Percentiles rank a stretch among this genome's conserved stretches.
Evolutionary conservation across 2,329 filamentous ascomycete species (phyloP).

Genomic region (Ambrosiella beaveri): DNA sequence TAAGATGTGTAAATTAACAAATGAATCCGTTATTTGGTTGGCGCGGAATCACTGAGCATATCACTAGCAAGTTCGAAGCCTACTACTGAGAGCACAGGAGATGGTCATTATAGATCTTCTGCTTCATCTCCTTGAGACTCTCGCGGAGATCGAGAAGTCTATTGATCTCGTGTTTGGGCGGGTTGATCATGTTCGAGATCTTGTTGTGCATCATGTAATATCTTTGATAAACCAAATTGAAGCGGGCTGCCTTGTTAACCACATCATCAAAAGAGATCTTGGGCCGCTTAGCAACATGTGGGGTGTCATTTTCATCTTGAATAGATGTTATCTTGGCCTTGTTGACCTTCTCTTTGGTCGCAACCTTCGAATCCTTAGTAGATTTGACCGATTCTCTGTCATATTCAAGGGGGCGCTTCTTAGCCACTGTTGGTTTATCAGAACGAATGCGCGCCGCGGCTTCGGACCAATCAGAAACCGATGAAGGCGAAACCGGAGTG

Average conservation of each 20-base stretch:
- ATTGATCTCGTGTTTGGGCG: conserved; percentile 32
- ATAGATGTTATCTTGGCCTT: conserved; percentile 14
- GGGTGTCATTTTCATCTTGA: conserved; percentile 14
- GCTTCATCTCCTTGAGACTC: conserved; percentile 38
- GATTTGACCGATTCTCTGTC: conserved; percentile 2
- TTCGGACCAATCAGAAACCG: conserved; percentile 7
- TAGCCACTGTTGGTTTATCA: conserved; percentile 19
- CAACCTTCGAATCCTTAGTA: not conserved
- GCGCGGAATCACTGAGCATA: conserved; percentile 7
- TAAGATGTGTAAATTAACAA: not conserved
- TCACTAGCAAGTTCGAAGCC: not conserved
- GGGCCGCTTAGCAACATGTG: conserved; percentile 18
- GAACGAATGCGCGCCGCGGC: not conserved
- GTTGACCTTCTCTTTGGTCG: conserved; percentile 10
- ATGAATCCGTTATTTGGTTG: not conserved
- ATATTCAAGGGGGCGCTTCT: conserved; percentile 15
- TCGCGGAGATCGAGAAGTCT: conserved; percentile 37
- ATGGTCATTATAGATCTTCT: conserved; percentile 35
- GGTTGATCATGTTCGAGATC: conserved; percentile 32
- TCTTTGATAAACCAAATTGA: conserved; percentile 37
- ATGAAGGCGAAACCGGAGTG: conserved; percentile 5
- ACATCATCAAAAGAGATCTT: conserved; percentile 22
- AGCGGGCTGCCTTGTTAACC: conserved; percentile 35
- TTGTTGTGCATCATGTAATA: conserved; percentile 41
- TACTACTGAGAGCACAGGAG: conserved; percentile 16